phyloP scores from a whole-genome alignment of 257 asterid genomes.

The Nicotiana tomentosiformis region DNA sequence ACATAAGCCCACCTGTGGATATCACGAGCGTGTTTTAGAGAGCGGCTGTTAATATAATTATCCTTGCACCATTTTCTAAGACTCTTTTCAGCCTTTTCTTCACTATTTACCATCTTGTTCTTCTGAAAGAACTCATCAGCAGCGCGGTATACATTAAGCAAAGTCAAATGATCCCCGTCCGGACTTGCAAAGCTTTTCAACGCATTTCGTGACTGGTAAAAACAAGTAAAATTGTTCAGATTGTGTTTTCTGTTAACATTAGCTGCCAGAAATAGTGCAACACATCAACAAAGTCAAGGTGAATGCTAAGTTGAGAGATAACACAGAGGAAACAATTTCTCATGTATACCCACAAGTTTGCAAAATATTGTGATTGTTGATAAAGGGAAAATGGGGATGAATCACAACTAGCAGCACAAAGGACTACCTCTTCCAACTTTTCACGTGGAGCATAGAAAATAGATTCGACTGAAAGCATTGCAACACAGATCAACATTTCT shows the following conservation, averaged over 20 bases:
- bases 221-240: slow-evolving; percentile 12
- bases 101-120: slow-evolving; percentile 36
- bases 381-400: not conserved
- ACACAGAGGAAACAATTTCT: not conserved
- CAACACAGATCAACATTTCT: slow-evolving; percentile 76
- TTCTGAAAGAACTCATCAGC: slow-evolving; percentile 70
- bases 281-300: not conserved
- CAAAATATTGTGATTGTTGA: not conserved
- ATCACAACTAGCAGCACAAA: not conserved
- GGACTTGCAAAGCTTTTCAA: slow-evolving; percentile 70
- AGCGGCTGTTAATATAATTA: slow-evolving; percentile 81
- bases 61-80: slow-evolving; percentile 95
- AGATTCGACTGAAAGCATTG: slow-evolving; percentile 93
- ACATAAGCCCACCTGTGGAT: slow-evolving; percentile 63
- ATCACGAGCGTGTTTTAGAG: slow-evolving; percentile 87
- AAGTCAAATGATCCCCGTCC: slow-evolving; percentile 94
- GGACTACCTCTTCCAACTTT: slow-evolving; percentile 84
- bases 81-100: slow-evolving; percentile 72
- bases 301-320: not conserved
- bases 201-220: slow-evolving; percentile 67
- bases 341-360: not conserved
- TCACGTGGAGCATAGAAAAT: slow-evolving; percentile 89
- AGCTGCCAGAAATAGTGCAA: slow-evolving; percentile 3
- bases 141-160: slow-evolving; percentile 69
- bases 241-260: slow-evolving; percentile 11